Base-by-base conservation (phyloP, 2,329 filamentous ascomycete species). In the Hyphodiscus sp. region DNA sequence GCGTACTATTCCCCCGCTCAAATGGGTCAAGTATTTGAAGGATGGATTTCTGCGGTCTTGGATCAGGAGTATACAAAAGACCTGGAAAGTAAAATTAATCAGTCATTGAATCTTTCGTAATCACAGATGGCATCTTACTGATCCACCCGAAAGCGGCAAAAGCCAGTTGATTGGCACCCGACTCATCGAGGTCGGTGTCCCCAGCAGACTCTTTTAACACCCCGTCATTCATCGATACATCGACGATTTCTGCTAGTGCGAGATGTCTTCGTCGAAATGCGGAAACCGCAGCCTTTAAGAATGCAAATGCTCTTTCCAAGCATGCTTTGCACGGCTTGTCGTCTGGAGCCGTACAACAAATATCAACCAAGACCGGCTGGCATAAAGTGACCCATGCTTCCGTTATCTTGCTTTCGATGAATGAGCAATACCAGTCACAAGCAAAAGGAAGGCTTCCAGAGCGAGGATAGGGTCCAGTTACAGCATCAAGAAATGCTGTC, bases 261-360 rank as follows among this genome's bases (percentile, higher is more conserved):
- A 33, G 29, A 33, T 33, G 7, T 13, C 13, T 20, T 20, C 4
- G 86, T 11, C 10, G 19, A n/a, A 46, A 26, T 7, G n/a, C 13
- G 8, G 15, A 46, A 87, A 20, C 20, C 18, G 23, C n/a, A n/a
- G n/a, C n/a, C 20, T 46, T 46, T 20, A 46, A 46, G 18, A 46
- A 33, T 33, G 29, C 13, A 13, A 33, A 33, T 33, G 29, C 29
- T 8, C 7, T 33, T 33, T 33, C 29, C 7, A 33, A 8, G 29
- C 29, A 33, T 8, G 29, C 29, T 13, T 7, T 13, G 29, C 29
- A 33, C 7, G 29, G 29, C 29, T 33, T 33, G 29, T 13, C 7
- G 7, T 13, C 29, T 13, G 13, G 13, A 33, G 29, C n/a, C n/a
- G n/a, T n/a, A n/a, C n/a, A 13, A 33, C 29, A 33, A 8, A 33